Percentiles rank a stretch among this genome's conserved stretches.
These are phyloP conservation scores for Phytophthora ohioensis DNA, from an alignment of 352 stramenopile species.

Conservation along the genomic window DNA sequence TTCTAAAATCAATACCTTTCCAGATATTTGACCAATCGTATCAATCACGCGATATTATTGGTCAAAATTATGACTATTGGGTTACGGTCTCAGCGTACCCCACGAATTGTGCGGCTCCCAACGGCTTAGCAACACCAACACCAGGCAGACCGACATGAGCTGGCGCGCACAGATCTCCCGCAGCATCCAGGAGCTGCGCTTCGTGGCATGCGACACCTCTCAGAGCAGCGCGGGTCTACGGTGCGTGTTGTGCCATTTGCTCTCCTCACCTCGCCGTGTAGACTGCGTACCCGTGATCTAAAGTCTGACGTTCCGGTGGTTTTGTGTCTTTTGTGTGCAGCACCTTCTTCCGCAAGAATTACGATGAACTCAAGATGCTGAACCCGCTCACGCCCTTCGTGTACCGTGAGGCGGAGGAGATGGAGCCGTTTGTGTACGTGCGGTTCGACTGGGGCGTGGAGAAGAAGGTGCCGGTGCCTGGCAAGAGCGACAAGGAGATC, in stretches of 20 bases:
- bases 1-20: no score
- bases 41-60: background rate
- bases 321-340: slow-evolving; percentile 37
- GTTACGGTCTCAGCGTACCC: background rate
- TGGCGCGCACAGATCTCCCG: slow-evolving; percentile 91
- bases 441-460: slow-evolving; percentile 88
- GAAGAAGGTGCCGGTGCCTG: slow-evolving; percentile 84
- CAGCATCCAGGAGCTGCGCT: slow-evolving; percentile 85
- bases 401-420: slow-evolving; percentile 88
- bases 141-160: slow-evolving; percentile 62
- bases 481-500: slow-evolving; percentile 89
- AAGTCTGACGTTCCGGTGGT: slow-evolving; percentile 17
- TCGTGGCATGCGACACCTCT: slow-evolving; percentile 86
- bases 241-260: slow-evolving; percentile 45
- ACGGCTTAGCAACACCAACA: slow-evolving; percentile 4
- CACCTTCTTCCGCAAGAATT: slow-evolving; percentile 90
- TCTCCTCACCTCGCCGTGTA: background rate
- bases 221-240: slow-evolving; percentile 84
- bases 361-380: slow-evolving; percentile 90
- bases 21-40: background rate
- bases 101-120: slow-evolving; percentile 20
- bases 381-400: slow-evolving; percentile 86
- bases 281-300: background rate
- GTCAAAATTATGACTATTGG: background rate
- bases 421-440: slow-evolving; percentile 90